Conservation (phyloP, 805 yeast genomes). For the Metschnikowia cerradonensis region DNA sequence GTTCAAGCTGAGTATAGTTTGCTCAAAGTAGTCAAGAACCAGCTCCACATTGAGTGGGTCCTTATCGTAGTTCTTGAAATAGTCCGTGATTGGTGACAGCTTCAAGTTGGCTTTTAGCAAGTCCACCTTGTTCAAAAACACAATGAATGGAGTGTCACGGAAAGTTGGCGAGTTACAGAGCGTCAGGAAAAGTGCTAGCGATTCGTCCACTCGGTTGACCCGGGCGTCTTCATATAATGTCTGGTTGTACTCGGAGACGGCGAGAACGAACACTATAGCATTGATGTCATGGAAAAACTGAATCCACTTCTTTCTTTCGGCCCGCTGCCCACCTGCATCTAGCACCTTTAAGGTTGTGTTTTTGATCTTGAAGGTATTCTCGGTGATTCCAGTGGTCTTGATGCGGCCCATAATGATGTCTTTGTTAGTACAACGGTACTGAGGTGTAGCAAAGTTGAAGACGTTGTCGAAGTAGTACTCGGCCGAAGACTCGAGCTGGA, state of each 20-base stretch:
- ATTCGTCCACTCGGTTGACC: conserved; percentile 88
- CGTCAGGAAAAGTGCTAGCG: conserved; percentile 77
- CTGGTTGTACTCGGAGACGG: conserved; percentile 91
- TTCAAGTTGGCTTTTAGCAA: conserved; percentile 67
- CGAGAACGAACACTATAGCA: conserved; percentile 81
- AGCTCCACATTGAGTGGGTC: conserved; percentile 56
- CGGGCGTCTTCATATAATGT: conserved; percentile 83
- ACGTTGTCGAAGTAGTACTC: conserved; percentile 75
- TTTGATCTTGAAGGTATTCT: conserved; percentile 67
- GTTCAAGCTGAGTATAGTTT: conserved; percentile 60
- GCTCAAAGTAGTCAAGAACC: conserved; percentile 69
- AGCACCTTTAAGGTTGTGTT: conserved; percentile 67
- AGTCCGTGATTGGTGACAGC: conserved; percentile 60
- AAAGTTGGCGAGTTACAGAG: conserved; percentile 86
- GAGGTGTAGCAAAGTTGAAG: conserved; percentile 56
- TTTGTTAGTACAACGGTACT: conserved; percentile 68
- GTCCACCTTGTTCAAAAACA: conserved; percentile 88
- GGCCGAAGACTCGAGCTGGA: conserved; percentile 83
- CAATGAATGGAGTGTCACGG: conserved; percentile 75
- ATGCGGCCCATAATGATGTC: conserved; percentile 89
- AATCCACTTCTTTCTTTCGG: conserved; percentile 90
- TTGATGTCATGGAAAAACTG: conserved; percentile 91
- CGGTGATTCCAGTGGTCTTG: conserved; percentile 94
- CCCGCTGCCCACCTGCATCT: conserved; percentile 96
- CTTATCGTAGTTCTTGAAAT: conserved; percentile 78